Percentiles rank a stretch among this genome's conserved stretches.
Evolutionary conservation across 1,284 basidiomycete genomes (phyloP).

Genomic region (Sanguinoderma infundibulare): DNA sequence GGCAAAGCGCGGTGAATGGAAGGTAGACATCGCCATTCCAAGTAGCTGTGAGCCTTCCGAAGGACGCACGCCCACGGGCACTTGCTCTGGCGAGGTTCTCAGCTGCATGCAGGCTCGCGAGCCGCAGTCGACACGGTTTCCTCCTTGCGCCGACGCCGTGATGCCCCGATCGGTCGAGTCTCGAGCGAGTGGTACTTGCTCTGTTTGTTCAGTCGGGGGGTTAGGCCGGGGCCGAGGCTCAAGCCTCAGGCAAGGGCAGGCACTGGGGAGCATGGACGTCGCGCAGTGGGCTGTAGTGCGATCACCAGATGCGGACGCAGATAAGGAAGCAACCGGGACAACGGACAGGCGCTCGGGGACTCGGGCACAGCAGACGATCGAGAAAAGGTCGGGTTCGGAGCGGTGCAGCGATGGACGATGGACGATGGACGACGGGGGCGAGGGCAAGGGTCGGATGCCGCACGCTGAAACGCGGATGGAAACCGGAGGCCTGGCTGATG

Average conservation of each 20-base stretch:
- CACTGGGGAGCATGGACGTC: no score
- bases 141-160: no score
- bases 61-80: conserved; percentile 13
- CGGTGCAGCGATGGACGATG: conserved; percentile 1
- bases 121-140: conserved; percentile 23
- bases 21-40: not conserved
- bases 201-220: not conserved
- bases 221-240: no score
- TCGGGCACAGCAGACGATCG: conserved; percentile 10
- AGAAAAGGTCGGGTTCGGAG: not conserved
- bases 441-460: not conserved
- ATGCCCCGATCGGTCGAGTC: not conserved
- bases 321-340: not conserved
- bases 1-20: not conserved
- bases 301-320: not conserved
- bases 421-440: not conserved
- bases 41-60: not conserved
- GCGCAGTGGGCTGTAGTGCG: not conserved
- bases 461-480: conserved; percentile 3
- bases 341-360: not conserved
- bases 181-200: no score
- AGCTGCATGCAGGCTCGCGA: conserved; percentile 18
- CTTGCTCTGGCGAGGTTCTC: conserved; percentile 3
- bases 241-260: not conserved
- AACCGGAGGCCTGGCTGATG: not conserved